Conservation (phyloP, 305 asterid genomes). For the Fraxinus nigra region DNA sequence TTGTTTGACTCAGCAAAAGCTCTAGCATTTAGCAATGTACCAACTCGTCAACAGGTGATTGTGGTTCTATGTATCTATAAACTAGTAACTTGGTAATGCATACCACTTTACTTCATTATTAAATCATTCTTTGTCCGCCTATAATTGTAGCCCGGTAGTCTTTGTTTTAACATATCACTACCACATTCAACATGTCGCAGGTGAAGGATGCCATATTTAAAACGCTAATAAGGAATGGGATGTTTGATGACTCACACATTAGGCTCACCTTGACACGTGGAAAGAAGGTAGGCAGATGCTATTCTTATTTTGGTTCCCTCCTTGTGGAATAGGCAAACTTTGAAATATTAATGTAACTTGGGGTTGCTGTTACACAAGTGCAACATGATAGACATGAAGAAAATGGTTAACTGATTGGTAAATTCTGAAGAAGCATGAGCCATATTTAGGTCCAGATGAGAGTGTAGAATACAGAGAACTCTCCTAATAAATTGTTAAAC, state of each 20-base stretch:
- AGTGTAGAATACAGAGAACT: background rate
- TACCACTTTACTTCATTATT: background rate
- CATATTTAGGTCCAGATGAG: background rate
- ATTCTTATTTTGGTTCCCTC: conserved; percentile 11
- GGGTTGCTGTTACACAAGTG: background rate
- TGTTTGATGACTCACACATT: conserved; percentile 71
- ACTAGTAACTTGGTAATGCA: background rate
- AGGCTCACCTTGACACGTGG: conserved; percentile 90
- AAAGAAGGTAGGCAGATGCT: conserved; percentile 56
- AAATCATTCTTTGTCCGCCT: background rate
- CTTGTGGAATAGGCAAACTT: background rate
- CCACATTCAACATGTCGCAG: conserved; percentile 39
- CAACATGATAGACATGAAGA: conserved; percentile 8
- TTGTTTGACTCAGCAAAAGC: conserved; percentile 92
- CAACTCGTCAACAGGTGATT: conserved; percentile 70
- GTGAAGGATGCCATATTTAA: conserved; percentile 82
- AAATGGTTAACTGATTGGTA: conserved; percentile 7
- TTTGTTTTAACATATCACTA: conserved; percentile 9
- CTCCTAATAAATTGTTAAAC: background rate
- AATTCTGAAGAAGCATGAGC: conserved; percentile 5
- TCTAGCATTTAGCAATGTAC: conserved; percentile 69
- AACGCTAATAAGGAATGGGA: conserved; percentile 72
- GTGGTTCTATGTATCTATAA: conserved; percentile 12
- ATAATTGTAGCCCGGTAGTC: conserved; percentile 6
- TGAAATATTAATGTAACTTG: background rate